Base-by-base conservation (phyloP, 2,329 filamentous ascomycete genomes). In the Hymenoscyphus fraxineus region DNA sequence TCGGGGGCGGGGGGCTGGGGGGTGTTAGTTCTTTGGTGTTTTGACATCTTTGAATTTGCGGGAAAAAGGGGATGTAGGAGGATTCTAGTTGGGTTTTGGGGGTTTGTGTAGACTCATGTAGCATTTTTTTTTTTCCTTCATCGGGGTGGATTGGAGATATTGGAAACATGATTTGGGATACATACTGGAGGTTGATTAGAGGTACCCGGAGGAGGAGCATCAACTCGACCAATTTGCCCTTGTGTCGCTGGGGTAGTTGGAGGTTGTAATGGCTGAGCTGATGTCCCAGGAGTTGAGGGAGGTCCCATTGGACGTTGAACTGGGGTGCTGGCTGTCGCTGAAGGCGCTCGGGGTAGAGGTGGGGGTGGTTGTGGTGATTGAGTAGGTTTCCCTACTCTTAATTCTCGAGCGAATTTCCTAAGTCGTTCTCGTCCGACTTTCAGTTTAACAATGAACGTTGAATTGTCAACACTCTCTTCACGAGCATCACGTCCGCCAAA, bases 1-100 rank as follows among this genome's bases (percentile, higher is more conserved):
- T 85, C 81, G n/a, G 94, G 93, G 19, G 93, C 88, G 7, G 91
- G 87, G 65, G 93, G 92, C 92, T 96, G 73, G 13, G 65, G 41
- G 60, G 44, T 65, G 65, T 74, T 69, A 73, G 68, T 61, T 54
- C 56, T 22, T 60, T 16, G 19, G 19, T 22, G 16, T 27, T 22
- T 59, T 38, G 58, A 63, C 3, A 62, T 60, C 19, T 27, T 38
- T 12, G 31, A 6, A 12, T n/a, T 38, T 35, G 19, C 54, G 40
- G 16, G 31, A 44, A 60, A 51, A 44, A 15, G 13, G 15, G 15
- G 15, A n/a, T 61, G 68, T 55, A 62, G 54, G 64, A 7, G 22
- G 1, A 22, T 58, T 27, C 27, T 27, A 27, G 27, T 27, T 27
- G 27, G 27, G 27, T 27, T 40, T n/a, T 4, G 40, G 22, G 10